Percentiles rank a stretch among this genome's conserved stretches.
Conservation (phyloP, 495 filamentous ascomycete genomes). For the Aspergillus haitiensis region DNA sequence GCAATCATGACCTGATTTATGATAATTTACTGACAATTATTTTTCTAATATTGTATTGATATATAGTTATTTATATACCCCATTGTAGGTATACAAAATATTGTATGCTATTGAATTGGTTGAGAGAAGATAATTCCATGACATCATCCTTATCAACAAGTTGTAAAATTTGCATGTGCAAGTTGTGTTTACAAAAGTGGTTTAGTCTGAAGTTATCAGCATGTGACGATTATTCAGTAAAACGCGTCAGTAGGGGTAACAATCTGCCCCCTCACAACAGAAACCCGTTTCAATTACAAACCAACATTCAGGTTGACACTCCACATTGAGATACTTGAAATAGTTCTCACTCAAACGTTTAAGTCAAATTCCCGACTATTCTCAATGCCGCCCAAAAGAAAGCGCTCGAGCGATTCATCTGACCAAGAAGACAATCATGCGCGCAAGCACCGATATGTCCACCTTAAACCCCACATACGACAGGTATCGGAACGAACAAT, state of each 20-base stretch:
- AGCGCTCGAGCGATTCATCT: conserved; percentile 29
- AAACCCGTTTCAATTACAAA: not conserved
- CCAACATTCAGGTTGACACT: not conserved
- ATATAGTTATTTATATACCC: conserved; percentile 1
- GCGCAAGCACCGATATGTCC: conserved; percentile 40
- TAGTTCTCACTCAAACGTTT: not conserved
- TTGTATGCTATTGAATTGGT: not conserved
- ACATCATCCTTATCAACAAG: conserved; percentile 13
- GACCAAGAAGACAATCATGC: conserved; percentile 26
- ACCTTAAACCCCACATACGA: conserved; percentile 51
- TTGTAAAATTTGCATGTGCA: conserved; percentile 6
- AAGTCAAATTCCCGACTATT: not conserved
- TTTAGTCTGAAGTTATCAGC: conserved; percentile 14
- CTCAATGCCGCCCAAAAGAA: conserved; percentile 42
- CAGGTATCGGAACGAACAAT: conserved; percentile 57
- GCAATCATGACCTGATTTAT: conserved; percentile 14
- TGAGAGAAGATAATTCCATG: not conserved
- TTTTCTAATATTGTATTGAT: conserved; percentile 15
- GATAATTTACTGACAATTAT: conserved; percentile 5
- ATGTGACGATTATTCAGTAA: conserved; percentile 19
- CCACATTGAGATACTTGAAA: not conserved
- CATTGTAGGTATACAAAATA: conserved; percentile 8
- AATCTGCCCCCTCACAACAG: not conserved
- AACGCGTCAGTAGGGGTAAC: conserved; percentile 11
- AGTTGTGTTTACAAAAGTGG: conserved; percentile 10